phyloP scores from a whole-genome alignment of 345 rosid species.

The Ceriops decandra region DNA sequence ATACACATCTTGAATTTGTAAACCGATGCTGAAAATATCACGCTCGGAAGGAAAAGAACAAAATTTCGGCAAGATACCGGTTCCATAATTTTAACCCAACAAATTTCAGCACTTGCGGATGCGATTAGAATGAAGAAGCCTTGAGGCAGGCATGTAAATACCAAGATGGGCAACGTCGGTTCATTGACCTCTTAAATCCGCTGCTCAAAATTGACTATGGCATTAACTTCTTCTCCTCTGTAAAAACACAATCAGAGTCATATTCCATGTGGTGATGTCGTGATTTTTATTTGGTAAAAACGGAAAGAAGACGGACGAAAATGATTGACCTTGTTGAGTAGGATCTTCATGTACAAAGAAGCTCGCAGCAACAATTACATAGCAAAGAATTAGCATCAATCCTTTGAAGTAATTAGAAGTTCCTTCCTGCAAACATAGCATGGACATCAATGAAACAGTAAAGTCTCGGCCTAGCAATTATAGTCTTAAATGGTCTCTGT shows the following conservation, averaged over 20 bases:
- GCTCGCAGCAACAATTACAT: slow-evolving; percentile 71
- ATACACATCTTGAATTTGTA: neutral
- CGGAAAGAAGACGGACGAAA: neutral
- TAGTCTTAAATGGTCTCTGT: too few species aligned
- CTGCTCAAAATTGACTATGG: slow-evolving; percentile 13
- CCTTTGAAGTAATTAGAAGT: slow-evolving; percentile 83
- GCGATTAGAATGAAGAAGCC: neutral
- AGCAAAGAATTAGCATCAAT: slow-evolving; percentile 75
- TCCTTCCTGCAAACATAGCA: slow-evolving; percentile 51
- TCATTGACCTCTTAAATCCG: neutral
- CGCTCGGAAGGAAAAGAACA: slow-evolving; percentile 5
- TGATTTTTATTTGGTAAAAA: neutral
- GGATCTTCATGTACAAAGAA: slow-evolving; percentile 75
- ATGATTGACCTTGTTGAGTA: slow-evolving; percentile 5
- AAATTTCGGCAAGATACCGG: slow-evolving; percentile 10
- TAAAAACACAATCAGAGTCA: slow-evolving; percentile 15
- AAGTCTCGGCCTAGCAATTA: too few species aligned
- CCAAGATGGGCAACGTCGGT: slow-evolving; percentile 2
- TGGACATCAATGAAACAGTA: neutral
- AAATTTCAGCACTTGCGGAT: neutral
- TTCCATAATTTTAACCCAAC: slow-evolving; percentile 9
- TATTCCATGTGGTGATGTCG: neutral
- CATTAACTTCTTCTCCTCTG: slow-evolving; percentile 24
- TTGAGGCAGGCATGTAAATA: slow-evolving; percentile 16
- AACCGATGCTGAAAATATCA: neutral